A percentile compares a stretch with the other conserved stretches of the same genome.
Conservation (phyloP, 148 eudicot genomes). For the Rhododendron griersonianum region DNA sequence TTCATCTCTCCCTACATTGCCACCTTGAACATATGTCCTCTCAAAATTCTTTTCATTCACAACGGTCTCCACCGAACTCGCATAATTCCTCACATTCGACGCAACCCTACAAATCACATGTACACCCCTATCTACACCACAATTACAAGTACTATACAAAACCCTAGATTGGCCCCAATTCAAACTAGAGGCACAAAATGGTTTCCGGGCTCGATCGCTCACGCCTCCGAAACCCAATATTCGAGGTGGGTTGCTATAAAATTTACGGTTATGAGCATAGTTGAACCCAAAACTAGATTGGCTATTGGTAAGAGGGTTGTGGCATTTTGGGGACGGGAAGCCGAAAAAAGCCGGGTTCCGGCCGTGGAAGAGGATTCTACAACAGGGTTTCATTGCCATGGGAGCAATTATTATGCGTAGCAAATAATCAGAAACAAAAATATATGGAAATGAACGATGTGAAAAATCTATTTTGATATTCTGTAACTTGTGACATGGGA, state of each 20-base stretch:
- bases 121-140: slow-evolving; percentile 9
- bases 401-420: slow-evolving; percentile 2
- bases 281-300: slow-evolving; percentile 16
- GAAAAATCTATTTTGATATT: background rate
- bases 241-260: slow-evolving; percentile 21
- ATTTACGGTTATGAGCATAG: slow-evolving; percentile 14
- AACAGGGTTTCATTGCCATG: slow-evolving; percentile 22
- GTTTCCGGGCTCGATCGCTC: slow-evolving; percentile 14
- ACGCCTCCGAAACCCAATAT: slow-evolving; percentile 16
- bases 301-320: slow-evolving; percentile 1
- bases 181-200: slow-evolving; percentile 8
- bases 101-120: slow-evolving; percentile 17
- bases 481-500: background rate
- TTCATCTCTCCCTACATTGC: slow-evolving; percentile 13
- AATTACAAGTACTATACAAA: slow-evolving; percentile 12
- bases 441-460: background rate
- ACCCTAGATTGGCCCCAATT: slow-evolving; percentile 29
- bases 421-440: background rate
- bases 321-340: slow-evolving; percentile 19
- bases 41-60: slow-evolving; percentile 32
- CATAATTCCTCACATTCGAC: slow-evolving; percentile 30
- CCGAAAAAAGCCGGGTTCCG: slow-evolving; percentile 18
- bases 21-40: slow-evolving; percentile 25
- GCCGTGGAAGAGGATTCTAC: slow-evolving; percentile 25
- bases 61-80: slow-evolving; percentile 20